Base-by-base conservation (phyloP, 2,329 filamentous ascomycete species). In the Lizonia empirigonia region DNA sequence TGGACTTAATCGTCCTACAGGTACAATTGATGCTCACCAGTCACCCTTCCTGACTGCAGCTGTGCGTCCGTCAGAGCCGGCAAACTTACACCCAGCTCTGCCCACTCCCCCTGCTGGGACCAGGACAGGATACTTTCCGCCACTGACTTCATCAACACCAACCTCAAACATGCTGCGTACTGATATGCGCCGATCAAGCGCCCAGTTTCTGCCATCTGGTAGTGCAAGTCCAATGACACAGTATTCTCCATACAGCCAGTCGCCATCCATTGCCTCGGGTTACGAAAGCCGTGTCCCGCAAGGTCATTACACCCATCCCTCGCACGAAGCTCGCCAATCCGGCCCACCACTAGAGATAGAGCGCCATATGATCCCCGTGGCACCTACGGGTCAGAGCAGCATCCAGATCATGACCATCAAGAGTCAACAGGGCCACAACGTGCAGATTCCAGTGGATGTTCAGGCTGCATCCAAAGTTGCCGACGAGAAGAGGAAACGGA, bases 401-500 rank as follows among this genome's bases (percentile, higher is more conserved):
- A 80, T 79, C 49, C 80, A 79, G 61, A 76, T 80, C 65, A 80
- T 81, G 78, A 83, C 79, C 2, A 68, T 81, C 44, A 76, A 80
- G 58, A 81, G 78, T 13, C 76, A 76, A 42, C 74, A 77, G 35
- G 80, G 80, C 15, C 69, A 72, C 36, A 75, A 77, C 29, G 79
- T 82, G 46, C 77, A 80, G 56, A 84, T 92, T 39, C 86, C 87
- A 12, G 85, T 93, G 8, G 90, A 96, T 68, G 85, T 89, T 34
- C 88, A 90, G 60, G 88, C 90, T 63, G 91, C 88, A 10, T 95
- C 91, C 10, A 87, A 86, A 60, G 85, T 90, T 63, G 89, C 90
- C 30, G 89, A 94, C 65, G 90, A 95, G 72, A 96, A 94, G 75
- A 82, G 91, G 48, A 87, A 88, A 70, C 84, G 90, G 42, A 96